Conservation (phyloP, 208 protist genomes). For the Strigomonas galati region DNA sequence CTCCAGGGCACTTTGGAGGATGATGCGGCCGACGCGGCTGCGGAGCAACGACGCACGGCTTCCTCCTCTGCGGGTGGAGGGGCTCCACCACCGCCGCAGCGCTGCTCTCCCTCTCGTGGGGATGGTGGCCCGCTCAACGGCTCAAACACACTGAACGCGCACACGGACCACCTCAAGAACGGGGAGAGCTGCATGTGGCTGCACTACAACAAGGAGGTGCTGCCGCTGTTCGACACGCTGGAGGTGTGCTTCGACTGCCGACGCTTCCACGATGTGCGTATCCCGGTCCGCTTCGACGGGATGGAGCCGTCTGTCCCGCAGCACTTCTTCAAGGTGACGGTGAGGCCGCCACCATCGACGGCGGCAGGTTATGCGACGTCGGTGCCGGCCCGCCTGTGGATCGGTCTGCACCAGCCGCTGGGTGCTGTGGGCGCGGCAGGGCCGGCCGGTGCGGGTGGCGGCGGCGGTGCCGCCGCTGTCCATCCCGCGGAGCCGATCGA, state of each 20-base stretch:
- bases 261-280: slow-evolving; percentile 53
- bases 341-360: background rate
- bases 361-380: no score
- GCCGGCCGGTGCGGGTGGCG: slow-evolving; percentile 3
- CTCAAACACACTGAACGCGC: slow-evolving; percentile 2
- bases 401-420: slow-evolving; percentile 56
- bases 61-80: background rate
- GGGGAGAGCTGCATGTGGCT: slow-evolving; percentile 43
- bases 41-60: background rate
- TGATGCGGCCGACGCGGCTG: slow-evolving; percentile 5
- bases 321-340: slow-evolving; percentile 33
- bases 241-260: slow-evolving; percentile 69
- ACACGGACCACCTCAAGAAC: slow-evolving; percentile 5
- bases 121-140: background rate
- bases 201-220: slow-evolving; percentile 26
- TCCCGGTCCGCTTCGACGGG: slow-evolving; percentile 31
- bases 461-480: background rate
- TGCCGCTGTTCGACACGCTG: slow-evolving; percentile 34
- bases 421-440: slow-evolving; percentile 18
- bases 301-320: slow-evolving; percentile 22
- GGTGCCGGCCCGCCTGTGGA: slow-evolving; percentile 42
- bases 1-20: slow-evolving; percentile 6
- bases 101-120: slow-evolving; percentile 13
- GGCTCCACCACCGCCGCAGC: background rate
- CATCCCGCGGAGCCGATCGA: background rate